Evolutionary conservation across 371 early-diverging fungal genomes (phyloP).

Genomic region (Apophysomyces sp.): DNA sequence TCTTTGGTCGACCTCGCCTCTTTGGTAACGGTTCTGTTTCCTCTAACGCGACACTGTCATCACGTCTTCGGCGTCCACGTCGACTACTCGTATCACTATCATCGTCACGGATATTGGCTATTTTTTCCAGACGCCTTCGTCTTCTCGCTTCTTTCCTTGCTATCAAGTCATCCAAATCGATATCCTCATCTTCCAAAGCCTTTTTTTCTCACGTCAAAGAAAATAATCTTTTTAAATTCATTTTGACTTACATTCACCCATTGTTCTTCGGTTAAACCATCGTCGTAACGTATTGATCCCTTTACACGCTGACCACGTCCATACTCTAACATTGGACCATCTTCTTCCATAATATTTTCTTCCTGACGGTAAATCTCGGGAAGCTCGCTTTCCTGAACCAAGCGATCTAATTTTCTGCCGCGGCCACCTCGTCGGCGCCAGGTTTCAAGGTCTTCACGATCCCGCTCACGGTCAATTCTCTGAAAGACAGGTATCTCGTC

Average conservation of each 20-base stretch:
- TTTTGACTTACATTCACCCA: slow-evolving; percentile 66
- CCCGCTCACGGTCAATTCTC: slow-evolving; percentile 71
- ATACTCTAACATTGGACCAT: slow-evolving; percentile 35
- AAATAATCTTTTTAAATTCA: slow-evolving; percentile 2
- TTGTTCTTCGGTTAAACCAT: slow-evolving; percentile 94
- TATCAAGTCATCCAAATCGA: slow-evolving; percentile 18
- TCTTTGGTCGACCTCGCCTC: slow-evolving; percentile 17
- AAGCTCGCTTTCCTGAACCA: slow-evolving; percentile 78
- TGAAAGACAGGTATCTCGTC: slow-evolving; percentile 73
- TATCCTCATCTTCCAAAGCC: slow-evolving; percentile 20
- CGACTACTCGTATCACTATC: slow-evolving; percentile 2
- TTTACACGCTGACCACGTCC: slow-evolving; percentile 76
- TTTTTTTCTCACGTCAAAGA: not conserved
- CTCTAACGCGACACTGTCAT: not conserved
- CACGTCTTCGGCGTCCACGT: not conserved
- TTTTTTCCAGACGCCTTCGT: slow-evolving; percentile 9
- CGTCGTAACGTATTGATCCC: slow-evolving; percentile 81
- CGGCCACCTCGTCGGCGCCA: slow-evolving; percentile 13
- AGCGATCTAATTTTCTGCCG: slow-evolving; percentile 56
- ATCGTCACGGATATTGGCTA: slow-evolving; percentile 4
- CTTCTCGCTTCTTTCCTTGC: slow-evolving; percentile 13
- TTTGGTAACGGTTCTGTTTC: not conserved
- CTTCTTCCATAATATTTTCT: slow-evolving; percentile 12
- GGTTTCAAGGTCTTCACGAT: slow-evolving; percentile 32
- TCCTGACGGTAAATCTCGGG: slow-evolving; percentile 77